Percentiles rank a stretch among this genome's conserved stretches.
Conservation (phyloP, 108 stramenopile species). For the Cyclostephanos invisitatus region DNA sequence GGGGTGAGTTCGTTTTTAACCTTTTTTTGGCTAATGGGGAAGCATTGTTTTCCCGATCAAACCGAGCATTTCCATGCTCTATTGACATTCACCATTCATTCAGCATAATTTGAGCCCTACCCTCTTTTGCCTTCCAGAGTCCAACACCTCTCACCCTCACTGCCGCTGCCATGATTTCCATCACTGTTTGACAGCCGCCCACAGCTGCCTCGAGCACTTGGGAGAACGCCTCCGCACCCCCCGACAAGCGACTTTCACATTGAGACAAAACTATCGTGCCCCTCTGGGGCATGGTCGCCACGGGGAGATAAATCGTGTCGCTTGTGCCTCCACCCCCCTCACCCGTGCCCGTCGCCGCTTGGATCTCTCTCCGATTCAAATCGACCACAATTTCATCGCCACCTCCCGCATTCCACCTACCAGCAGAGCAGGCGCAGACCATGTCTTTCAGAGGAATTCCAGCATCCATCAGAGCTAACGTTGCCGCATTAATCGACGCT, state of each 20-base stretch:
- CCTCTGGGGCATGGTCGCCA: conserved; percentile 85
- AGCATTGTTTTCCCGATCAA: no score
- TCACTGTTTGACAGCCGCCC: conserved; percentile 84
- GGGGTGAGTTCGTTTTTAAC: no score
- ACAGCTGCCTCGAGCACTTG: conserved; percentile 78
- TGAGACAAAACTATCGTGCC: conserved; percentile 83
- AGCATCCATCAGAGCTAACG: conserved; percentile 79
- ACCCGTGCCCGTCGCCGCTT: conserved; percentile 41
- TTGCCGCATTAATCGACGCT: conserved; percentile 87
- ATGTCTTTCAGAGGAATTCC: conserved; percentile 84
- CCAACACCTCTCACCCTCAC: conserved; percentile 69
- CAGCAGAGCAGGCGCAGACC: conserved; percentile 85
- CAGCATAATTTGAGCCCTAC: conserved; percentile 35
- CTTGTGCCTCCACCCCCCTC: conserved; percentile 50
- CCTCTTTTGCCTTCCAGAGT: conserved; percentile 56
- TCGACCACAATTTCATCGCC: conserved; percentile 71
- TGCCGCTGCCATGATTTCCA: conserved; percentile 79
- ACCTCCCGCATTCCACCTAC: conserved; percentile 57
- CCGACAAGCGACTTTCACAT: conserved; percentile 81
- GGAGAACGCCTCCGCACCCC: conserved; percentile 58
- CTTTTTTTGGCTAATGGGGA: no score
- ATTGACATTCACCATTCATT: not conserved
- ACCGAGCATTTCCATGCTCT: no score
- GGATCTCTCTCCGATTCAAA: conserved; percentile 74
- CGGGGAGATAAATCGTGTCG: conserved; percentile 73